Percentiles rank a stretch among this genome's conserved stretches.
Conservation (phyloP, 2,329 filamentous ascomycete genomes). For the Claviceps monticola region DNA sequence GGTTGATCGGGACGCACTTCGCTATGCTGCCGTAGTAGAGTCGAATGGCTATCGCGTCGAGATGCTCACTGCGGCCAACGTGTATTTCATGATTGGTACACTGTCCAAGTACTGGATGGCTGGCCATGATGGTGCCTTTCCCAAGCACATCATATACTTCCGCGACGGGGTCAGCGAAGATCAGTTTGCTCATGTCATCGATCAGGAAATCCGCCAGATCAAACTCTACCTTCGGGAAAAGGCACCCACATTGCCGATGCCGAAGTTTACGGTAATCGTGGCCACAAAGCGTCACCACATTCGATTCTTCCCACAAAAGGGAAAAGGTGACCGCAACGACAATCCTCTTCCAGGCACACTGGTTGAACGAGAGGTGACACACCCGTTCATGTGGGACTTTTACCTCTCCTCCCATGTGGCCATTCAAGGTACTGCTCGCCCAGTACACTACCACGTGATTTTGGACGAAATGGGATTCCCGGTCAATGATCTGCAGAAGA, state of each 20-base stretch:
- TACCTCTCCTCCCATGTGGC: slow-evolving; percentile 52
- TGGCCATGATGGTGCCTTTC: slow-evolving; percentile 28
- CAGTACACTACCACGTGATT: slow-evolving; percentile 84
- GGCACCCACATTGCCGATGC: slow-evolving; percentile 19
- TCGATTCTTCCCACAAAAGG: slow-evolving; percentile 67
- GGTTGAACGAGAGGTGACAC: slow-evolving; percentile 79
- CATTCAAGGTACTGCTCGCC: slow-evolving; percentile 86
- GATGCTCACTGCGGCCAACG: slow-evolving; percentile 56
- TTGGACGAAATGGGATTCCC: slow-evolving; percentile 61
- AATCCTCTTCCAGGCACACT: slow-evolving; percentile 80
- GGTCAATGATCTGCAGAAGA: slow-evolving; percentile 60
- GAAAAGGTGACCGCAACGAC: slow-evolving; percentile 53
- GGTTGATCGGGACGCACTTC: slow-evolving; percentile 53
- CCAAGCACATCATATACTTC: slow-evolving; percentile 76
- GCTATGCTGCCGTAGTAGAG: slow-evolving; percentile 66
- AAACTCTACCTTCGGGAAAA: slow-evolving; percentile 40
- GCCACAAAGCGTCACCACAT: slow-evolving; percentile 92
- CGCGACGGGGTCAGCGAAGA: slow-evolving; percentile 86
- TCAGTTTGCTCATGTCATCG: slow-evolving; percentile 67
- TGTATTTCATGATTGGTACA: slow-evolving; percentile 49
- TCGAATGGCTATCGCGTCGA: slow-evolving; percentile 75
- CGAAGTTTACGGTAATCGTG: slow-evolving; percentile 73
- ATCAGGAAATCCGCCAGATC: slow-evolving; percentile 63
- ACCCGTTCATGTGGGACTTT: slow-evolving; percentile 84
- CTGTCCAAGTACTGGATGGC: slow-evolving; percentile 54